A percentile compares a stretch with the other conserved stretches of the same genome.
phyloP scores from a whole-genome alignment of 2,329 filamentous ascomycete species.

The Talaromyces amestolkiae region DNA sequence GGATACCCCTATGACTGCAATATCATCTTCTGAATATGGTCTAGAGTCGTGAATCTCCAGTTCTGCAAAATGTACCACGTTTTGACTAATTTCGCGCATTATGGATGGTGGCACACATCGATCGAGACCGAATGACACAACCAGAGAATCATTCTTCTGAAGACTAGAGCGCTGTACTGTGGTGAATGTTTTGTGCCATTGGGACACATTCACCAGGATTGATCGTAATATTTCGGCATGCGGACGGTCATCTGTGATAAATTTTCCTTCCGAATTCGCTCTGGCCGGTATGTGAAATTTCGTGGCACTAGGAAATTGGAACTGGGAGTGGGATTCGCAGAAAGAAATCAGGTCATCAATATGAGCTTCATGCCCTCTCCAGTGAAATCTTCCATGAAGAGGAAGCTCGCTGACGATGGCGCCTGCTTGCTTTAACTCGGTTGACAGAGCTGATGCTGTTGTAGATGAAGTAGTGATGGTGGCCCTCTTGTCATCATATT shows the following conservation, averaged over 20 bases:
- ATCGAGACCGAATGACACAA: conserved; percentile 41
- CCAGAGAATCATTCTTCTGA: conserved; percentile 11
- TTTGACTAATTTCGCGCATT: not conserved
- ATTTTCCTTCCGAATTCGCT: not conserved
- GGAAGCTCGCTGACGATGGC: not conserved
- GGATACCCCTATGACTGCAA: conserved; percentile 36
- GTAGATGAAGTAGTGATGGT: not conserved
- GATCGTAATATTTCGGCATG: not conserved
- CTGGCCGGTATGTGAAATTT: not conserved
- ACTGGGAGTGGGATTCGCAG: not conserved
- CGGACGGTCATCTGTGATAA: not conserved
- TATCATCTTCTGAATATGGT: conserved; percentile 20
- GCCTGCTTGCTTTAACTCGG: not conserved
- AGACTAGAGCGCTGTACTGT: not conserved
- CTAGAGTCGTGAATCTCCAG: not conserved
- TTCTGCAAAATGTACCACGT: not conserved
- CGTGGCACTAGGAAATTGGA: not conserved
- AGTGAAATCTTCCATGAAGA: not conserved
- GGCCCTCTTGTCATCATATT: not conserved
- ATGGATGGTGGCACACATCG: conserved; percentile 32
- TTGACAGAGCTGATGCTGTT: not conserved
- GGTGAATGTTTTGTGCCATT: not conserved
- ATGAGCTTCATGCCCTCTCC: not conserved
- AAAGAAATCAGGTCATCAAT: not conserved
- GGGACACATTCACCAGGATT: not conserved